Conservation (phyloP, 2,329 filamentous ascomycete genomes). For the Fusarium setosum region DNA sequence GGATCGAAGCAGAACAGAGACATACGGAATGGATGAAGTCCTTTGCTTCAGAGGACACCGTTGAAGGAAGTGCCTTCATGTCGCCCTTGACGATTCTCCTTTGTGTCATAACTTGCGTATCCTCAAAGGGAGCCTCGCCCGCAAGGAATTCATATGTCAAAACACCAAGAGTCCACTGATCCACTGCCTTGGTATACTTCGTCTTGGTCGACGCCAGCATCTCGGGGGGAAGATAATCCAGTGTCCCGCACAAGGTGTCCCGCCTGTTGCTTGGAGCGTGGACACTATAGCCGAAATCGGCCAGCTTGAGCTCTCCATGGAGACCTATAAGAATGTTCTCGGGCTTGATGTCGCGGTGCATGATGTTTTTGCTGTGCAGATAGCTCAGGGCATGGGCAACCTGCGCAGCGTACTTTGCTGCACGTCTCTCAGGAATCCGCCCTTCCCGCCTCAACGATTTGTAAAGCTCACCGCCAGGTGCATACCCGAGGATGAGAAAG, state of each 20-base stretch:
- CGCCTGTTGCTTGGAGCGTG: conserved; percentile 39
- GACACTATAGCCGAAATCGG: conserved; percentile 46
- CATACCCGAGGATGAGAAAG: conserved; percentile 79
- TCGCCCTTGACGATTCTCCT: conserved; percentile 32
- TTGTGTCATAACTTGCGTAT: conserved; percentile 29
- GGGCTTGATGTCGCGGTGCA: conserved; percentile 43
- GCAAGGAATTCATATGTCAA: conserved; percentile 41
- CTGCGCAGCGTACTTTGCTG: conserved; percentile 78
- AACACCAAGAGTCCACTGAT: conserved; percentile 40
- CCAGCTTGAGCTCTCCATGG: conserved; percentile 43
- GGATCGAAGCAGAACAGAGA: neutral
- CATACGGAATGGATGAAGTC: conserved; percentile 30
- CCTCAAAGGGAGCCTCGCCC: conserved; percentile 41
- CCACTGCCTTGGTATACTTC: conserved; percentile 30
- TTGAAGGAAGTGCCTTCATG: conserved; percentile 35
- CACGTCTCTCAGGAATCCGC: conserved; percentile 75
- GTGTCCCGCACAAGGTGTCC: conserved; percentile 41
- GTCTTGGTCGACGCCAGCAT: conserved; percentile 24
- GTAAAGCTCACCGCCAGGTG: conserved; percentile 73
- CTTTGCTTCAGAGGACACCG: conserved; percentile 27
- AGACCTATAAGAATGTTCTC: conserved; percentile 49
- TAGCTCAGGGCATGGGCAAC: conserved; percentile 64
- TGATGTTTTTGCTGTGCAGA: neutral
- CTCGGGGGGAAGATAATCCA: conserved; percentile 45
- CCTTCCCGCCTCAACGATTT: conserved; percentile 75